Evolutionary conservation across 1,139 yeast species (phyloP).

Genomic region (Lodderomyces theae): DNA sequence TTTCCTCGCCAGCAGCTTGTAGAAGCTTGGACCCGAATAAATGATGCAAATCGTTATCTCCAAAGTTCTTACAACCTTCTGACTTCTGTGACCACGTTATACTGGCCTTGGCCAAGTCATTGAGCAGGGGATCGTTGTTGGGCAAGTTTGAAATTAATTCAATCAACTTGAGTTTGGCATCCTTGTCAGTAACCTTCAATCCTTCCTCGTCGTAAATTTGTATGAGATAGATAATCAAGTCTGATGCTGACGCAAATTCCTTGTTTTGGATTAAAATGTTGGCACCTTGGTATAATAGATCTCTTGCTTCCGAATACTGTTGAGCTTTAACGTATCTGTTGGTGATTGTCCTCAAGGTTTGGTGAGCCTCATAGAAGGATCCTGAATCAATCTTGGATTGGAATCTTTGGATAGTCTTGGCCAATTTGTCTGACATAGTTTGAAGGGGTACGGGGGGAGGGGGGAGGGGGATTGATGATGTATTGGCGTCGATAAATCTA

Average conservation of each 20-base stretch:
- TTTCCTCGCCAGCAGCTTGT: conserved; percentile 22
- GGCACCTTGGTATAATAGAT: conserved; percentile 69
- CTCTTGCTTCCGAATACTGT: conserved; percentile 68
- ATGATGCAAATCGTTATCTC: conserved; percentile 75
- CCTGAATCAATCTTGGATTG: conserved; percentile 68
- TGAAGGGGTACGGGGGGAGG: background rate
- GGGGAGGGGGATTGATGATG: background rate
- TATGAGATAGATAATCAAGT: conserved; percentile 69
- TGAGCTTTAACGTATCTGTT: conserved; percentile 74
- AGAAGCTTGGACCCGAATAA: conserved; percentile 66
- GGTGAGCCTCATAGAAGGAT: conserved; percentile 92
- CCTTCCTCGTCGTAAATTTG: conserved; percentile 60
- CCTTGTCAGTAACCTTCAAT: conserved; percentile 34
- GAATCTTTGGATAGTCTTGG: conserved; percentile 62
- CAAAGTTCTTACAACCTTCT: conserved; percentile 45
- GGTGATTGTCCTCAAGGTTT: conserved; percentile 83
- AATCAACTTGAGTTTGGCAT: conserved; percentile 37
- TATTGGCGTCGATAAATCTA: background rate
- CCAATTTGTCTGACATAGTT: conserved; percentile 42
- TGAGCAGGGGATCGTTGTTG: conserved; percentile 54
- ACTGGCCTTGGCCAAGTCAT: conserved; percentile 57
- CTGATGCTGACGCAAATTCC: conserved; percentile 80
- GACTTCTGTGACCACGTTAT: conserved; percentile 62
- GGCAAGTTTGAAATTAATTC: conserved; percentile 45
- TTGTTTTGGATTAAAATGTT: conserved; percentile 62